Percentiles rank a stretch among this genome's conserved stretches.
phyloP scores from a whole-genome alignment of 495 filamentous ascomycete genomes.

The Friedmanniomyces endolithicus region DNA sequence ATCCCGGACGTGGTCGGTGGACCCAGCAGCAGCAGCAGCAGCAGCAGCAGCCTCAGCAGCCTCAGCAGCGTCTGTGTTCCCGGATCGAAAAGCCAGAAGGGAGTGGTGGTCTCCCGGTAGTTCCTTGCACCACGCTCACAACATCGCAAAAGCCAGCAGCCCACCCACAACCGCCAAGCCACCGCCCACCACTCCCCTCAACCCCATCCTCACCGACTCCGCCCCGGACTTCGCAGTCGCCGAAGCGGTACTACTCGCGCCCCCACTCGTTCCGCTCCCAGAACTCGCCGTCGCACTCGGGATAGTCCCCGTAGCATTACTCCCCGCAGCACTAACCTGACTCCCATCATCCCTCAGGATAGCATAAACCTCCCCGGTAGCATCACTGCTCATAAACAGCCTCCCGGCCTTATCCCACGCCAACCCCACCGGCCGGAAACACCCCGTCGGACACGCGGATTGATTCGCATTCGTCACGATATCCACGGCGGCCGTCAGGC shows the following conservation, averaged over 20 bases:
- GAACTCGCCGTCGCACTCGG: background rate
- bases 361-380: constrained; percentile 39
- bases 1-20: no score
- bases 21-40: no score
- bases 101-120: no score
- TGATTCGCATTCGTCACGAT: constrained; percentile 37
- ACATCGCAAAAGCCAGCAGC: background rate
- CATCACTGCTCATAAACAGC: constrained; percentile 39
- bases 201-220: no score
- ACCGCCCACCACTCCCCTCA: background rate
- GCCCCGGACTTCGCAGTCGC: background rate
- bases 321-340: constrained; percentile 4
- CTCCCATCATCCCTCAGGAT: constrained; percentile 31
- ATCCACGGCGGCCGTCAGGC: constrained; percentile 33
- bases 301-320: constrained; percentile 14
- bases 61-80: no score
- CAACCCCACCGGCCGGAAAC: constrained; percentile 41
- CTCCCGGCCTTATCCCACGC: constrained; percentile 37
- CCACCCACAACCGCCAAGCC: constrained; percentile 5
- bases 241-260: background rate
- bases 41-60: no score
- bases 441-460: constrained; percentile 28
- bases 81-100: no score
- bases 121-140: no score
- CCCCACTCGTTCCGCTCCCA: background rate